Base-by-base conservation (phyloP, 768 basidiomycete species). In the Trametes gibbosa region DNA sequence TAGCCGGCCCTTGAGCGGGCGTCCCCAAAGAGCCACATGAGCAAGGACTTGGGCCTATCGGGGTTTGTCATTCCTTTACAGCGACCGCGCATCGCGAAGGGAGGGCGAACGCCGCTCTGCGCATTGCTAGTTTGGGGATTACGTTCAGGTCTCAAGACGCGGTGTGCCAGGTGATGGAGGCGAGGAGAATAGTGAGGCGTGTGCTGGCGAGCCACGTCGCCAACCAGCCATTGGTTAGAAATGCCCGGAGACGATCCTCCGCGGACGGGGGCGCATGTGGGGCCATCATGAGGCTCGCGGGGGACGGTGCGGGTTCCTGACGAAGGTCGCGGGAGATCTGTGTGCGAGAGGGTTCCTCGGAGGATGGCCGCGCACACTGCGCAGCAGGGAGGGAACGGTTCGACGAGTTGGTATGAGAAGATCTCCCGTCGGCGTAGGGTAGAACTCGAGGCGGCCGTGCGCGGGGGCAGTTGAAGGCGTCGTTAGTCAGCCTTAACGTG, bases 171-270 rank as follows among this genome's bases (percentile, higher is more conserved):
- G 48, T 60, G 59, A 60, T 50, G 51, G 12, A 25, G 47, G 37
- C 42, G 48, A 29, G 50, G 32, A 21, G 42, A 50, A 46, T 50
- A 46, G 54, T 32, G 45, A 23, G 10, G 46, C 17, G 25, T 42
- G 39, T 25, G 29, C 24, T 42, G 53, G 48, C 24, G 13, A 7
- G 40, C 49, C 43, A 52, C 55, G 47, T 58, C 50, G 57, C 13
- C 43, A 23, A 14, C 46, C 29, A 10, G 29, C 10, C 37, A 62
- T 62, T 62, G 60, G 60, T 48, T 46, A 53, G 43, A 62, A 62
- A 57, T 62, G 50, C 55, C 60, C 60, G 60, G 60, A 52, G 60
- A 62, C 50, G 60, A 62, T 57, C 60, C 46, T 49, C 37, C 0
- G 10, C 47, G 37, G 29, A 10, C 29, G 43, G 9, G 23, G 24